Evolutionary conservation across 1,284 basidiomycete genomes (phyloP), one percentile per base, ranked within the genome.

Genomic region (Pisolithus thermaeus): DNA sequence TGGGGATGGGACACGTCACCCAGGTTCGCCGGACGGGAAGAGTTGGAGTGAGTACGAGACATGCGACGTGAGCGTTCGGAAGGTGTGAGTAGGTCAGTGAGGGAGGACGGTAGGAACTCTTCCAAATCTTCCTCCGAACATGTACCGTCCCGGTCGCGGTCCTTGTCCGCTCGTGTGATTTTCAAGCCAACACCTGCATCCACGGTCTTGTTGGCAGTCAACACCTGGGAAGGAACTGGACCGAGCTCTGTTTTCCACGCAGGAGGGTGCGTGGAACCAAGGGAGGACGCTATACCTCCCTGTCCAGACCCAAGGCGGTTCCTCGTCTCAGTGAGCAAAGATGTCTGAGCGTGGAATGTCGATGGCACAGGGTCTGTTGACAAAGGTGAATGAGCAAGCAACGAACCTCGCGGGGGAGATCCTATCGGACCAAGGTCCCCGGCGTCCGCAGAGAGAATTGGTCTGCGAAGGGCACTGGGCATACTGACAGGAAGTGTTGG

Each of bases 71-170:
- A 85, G 49, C 79, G 73, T 67, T 96, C 93, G 55, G 86, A 87
- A 0, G 90, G 90, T 0, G 91, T 95, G 42, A 96, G 73, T 16
- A 96, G 73, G 55, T 95, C 92, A n/a, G 83, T 89, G 46, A 96
- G 71, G 7, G 86, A 90, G 49, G 88, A 86, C 0, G 92, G 92
- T 27, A 96, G 67, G 63, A 95, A 87, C 52, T 92, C 92, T 62
- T 97, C 92, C 49, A 90, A 69, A 58, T 92, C 87, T 42, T 85
- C 89, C 50, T 87, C 85, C 25, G 81, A 81, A 0, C 80, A 80
- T 0, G 77, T 77, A n/a, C 73, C 64, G 3, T 76, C 75, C 0
- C 62, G 58, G 6, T 52, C 38, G 61, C n/a, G 52, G 18, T 63
- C 62, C 32, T 41, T 52, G n/a, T 52, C 51, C 18, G 43, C 47